Evolutionary conservation across 164 flowering plant genomes (phyloP), one percentile per base, ranked within the genome.

Genomic region (Malania oleifera): DNA sequence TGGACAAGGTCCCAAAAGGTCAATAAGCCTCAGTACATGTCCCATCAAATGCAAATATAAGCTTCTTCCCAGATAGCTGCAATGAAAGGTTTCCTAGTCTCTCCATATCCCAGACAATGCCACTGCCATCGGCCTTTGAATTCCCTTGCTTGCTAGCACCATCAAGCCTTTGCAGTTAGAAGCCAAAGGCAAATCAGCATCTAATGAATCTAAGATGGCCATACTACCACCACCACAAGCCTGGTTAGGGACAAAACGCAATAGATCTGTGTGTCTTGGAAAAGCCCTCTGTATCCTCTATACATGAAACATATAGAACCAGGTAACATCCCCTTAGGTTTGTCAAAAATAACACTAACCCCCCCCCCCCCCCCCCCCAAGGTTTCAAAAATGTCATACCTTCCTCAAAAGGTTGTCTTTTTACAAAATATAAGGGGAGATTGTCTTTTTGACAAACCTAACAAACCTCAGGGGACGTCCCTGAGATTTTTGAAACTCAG

Each of bases 211-310:
- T 62, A 95, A 79, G 52, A 95, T 91, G 34, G 98, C 93, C 99
- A 95, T 95, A 66, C 82, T 85, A 54, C 93, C 99, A 62, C 99
- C 99, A 62, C 98, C 96, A 78, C 98, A 91, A 48, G 99, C 96
- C 75, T 89, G 93, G 63, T 91, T 85, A 40, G 96, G 96, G 34
- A 95, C 99, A 80, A 95, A 95, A 14, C 74, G 89, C 63, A 91
- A 67, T 62, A 95, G 83, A 71, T 87, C 78, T 31, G 95, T 77
- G n/a, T n/a, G 64, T 95, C 99, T 74, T 91, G 99, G 67, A 87
- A 95, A 45, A 95, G 87, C n/a, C 99, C 99, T 73, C 89, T 81
- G 48, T 95, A 95, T 27, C 96, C 98, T 80, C 96, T 78, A 55
- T 91, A 95, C 96, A 91, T 95, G 70, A 95, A 89, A 75, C 87